Evolutionary conservation across 2,329 filamentous ascomycete species (phyloP).

Genomic region (Seiridium cupressi): DNA sequence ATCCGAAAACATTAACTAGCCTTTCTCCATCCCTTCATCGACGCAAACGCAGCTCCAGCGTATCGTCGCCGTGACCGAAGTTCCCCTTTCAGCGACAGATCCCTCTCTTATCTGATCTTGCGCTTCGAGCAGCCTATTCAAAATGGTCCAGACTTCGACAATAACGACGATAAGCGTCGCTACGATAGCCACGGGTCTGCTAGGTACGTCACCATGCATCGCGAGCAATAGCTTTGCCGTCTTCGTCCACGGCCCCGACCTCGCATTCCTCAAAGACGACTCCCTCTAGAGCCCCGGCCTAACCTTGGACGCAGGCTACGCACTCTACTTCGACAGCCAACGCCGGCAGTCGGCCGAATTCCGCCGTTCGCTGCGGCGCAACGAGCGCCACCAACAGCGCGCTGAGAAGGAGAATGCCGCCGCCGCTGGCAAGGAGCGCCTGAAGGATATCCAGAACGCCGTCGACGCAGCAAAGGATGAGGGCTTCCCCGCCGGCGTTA

Average conservation of each 20-base stretch:
- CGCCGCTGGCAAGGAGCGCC: slow-evolving; percentile 63
- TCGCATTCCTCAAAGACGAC: background rate
- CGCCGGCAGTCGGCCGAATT: slow-evolving; percentile 64
- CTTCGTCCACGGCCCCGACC: slow-evolving; percentile 2
- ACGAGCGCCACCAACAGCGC: slow-evolving; percentile 71
- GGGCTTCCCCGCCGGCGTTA: slow-evolving; percentile 85
- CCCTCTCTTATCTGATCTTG: background rate
- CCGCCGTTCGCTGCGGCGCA: slow-evolving; percentile 67
- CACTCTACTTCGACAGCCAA: slow-evolving; percentile 67
- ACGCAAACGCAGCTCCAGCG: background rate
- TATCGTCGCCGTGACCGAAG: background rate
- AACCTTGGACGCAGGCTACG: slow-evolving; percentile 49
- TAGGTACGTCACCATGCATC: slow-evolving; percentile 46
- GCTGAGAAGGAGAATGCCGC: slow-evolving; percentile 71
- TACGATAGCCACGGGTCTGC: slow-evolving; percentile 56
- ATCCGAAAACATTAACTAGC: background rate
- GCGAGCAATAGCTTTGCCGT: slow-evolving; percentile 3
- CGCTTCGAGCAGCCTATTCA: slow-evolving; percentile 13
- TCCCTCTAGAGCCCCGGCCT: background rate
- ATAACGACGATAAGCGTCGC: slow-evolving; percentile 61
- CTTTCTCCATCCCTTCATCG: background rate
- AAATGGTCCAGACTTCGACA: slow-evolving; percentile 49
- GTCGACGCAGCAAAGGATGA: slow-evolving; percentile 84
- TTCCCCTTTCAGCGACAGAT: background rate
- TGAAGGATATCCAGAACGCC: slow-evolving; percentile 69